Evolutionary conservation across 768 basidiomycete genomes (phyloP), one percentile per base, ranked within the genome.

Genomic region (Pleurotus sapidus): DNA sequence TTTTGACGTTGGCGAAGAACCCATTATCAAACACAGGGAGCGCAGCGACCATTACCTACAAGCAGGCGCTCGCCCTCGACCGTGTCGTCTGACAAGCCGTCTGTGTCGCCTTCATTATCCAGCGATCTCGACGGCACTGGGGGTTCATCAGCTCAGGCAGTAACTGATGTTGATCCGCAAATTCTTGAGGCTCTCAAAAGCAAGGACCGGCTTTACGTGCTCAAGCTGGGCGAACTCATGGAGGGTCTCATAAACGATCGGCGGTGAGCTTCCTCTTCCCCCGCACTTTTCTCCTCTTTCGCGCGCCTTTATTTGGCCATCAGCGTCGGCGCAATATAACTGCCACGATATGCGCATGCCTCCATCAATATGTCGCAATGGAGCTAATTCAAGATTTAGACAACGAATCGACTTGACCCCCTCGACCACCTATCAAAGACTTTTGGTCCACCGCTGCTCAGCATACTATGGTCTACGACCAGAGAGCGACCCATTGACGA

Each of bases 171-270:
- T 61, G 91, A 93, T 76, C 79, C 83, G 8, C 87, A 88, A 70
- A 91, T 94, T 64, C 65, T 93, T 64, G 91, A 94, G 69, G 92
- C 93, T 18, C 87, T 94, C 61, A 84, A 79, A 71, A 87, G 87
- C 79, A 94, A 94, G 75, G 92, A 94, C 71, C 81, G 92, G 67
- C 79, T 94, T 60, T 94, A 87, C 70, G 91, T 94, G 47, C 75
- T 94, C 65, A 93, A 89, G 77, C 81, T 94, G n/a, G 92, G 90
- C 58, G 93, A 94, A 74, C 78, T 76, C 62, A 90, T 94, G 83
- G 92, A 94, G 74, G 72, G 74, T 50, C 79, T 94, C 67, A 90
- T 94, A 65, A 80, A 72, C 59, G 91, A 92, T 68, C 83, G 79
- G 64, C 84, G 81, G 91, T 89, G 60, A 57, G 87, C 79, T 40